Evolutionary conservation across 805 yeast species (phyloP), one percentile per base, ranked within the genome.

Genomic region (Alloascoidea hylecoeti): DNA sequence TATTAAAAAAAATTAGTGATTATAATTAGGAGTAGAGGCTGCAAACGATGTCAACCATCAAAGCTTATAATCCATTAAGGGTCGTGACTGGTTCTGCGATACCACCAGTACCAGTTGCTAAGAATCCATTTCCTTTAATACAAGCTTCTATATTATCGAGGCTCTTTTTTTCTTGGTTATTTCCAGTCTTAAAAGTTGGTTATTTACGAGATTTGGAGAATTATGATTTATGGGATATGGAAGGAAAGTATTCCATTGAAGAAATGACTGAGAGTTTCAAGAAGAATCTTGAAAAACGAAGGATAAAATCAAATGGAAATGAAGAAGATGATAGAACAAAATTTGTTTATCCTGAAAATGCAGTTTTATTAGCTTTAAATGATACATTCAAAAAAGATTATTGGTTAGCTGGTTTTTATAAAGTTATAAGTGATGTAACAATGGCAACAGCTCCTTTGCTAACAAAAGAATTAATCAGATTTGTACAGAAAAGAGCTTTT

Each of bases 381-480:
- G 60, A 56, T 19, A 61, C 65, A 3, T 60, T 60, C 40, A 41
- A 36, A 30, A 42, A 36, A 34, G 46, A 50, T 30, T 57, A 53
- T 46, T 60, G 64, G 65, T 16, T 42, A 14, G 53, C 51, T 3
- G 61, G 58, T 33, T 18, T 46, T 12, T 35, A 48, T 18, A 57
- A 60, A 39, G 43, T 52, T 16, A 6, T 51, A 14, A 45, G 54
- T 27, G 67, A 63, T 46, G 32, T 47, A 3, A 40, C 53, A 4
- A 57, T 52, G 39, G 73, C 81, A 1, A 57, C 75, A 18, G 72
- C 75, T 28, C 88, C 95, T 1, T 60, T 84, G 45, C 52, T 83
- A 9, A 72, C 83, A 3, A 71, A 75, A 51, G 63, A 69, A 27
- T 60, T 85, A 41, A 79, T 84, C 43, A 63, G 61, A 34, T 81